These are phyloP conservation scores for Tylopilus plumbeoviolaceoides DNA, from an alignment of 768 basidiomycete species.

Conservation along the genomic window DNA sequence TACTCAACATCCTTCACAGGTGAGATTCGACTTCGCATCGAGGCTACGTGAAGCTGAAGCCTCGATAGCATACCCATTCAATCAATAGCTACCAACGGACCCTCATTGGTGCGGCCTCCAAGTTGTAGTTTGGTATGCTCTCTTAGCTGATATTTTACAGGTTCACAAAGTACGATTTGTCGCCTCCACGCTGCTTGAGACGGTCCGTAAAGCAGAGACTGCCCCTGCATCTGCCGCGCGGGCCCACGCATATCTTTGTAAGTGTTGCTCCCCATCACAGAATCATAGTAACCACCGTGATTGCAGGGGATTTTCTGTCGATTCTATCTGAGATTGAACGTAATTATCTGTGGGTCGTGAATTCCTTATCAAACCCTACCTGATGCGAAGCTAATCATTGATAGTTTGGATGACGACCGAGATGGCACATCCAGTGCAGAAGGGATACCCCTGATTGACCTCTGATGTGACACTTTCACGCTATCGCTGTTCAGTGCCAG, in stretches of 20 bases:
- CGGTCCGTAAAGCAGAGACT: constrained; percentile 76
- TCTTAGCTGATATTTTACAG: constrained; percentile 31
- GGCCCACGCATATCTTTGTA: constrained; percentile 84
- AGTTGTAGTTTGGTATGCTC: neutral
- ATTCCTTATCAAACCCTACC: neutral
- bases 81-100: constrained; percentile 86
- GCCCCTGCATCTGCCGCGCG: constrained; percentile 77
- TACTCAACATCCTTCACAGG: constrained; percentile 84
- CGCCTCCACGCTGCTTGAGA: constrained; percentile 83
- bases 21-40: constrained; percentile 23
- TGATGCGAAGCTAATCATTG: constrained; percentile 28
- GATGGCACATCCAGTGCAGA: constrained; percentile 47
- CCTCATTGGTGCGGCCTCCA: constrained; percentile 58
- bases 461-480: constrained; percentile 12
- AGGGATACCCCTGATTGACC: no score
- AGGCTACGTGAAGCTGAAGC: constrained; percentile 3
- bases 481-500: neutral
- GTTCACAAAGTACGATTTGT: constrained; percentile 94
- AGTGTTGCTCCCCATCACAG: constrained; percentile 23
- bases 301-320: constrained; percentile 84
- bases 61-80: constrained; percentile 78
- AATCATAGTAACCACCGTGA: neutral
- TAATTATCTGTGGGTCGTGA: constrained; percentile 68
- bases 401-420: constrained; percentile 45
- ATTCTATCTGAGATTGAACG: constrained; percentile 90